Percentiles rank a stretch among this genome's conserved stretches.
Conservation (phyloP, 2,329 filamentous ascomycete species). For the Talaromyces sp. region DNA sequence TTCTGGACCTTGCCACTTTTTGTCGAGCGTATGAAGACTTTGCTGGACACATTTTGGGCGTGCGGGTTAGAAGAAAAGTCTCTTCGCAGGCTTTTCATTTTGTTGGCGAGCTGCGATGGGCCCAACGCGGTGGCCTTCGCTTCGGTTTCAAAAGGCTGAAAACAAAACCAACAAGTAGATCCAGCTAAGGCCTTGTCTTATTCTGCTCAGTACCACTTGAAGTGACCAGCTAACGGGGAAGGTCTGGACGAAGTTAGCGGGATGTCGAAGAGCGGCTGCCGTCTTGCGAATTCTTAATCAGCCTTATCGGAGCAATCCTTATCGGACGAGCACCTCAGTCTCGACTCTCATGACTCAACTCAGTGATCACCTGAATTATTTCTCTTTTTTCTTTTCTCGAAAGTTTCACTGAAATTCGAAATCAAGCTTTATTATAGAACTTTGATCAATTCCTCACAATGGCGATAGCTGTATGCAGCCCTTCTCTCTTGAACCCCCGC, state of each 20-base stretch:
- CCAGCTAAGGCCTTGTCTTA: background rate
- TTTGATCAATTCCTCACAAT: background rate
- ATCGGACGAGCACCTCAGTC: background rate
- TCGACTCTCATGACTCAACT: background rate
- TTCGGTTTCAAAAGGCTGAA: background rate
- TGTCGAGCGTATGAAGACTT: slow-evolving; percentile 90
- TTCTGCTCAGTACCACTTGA: background rate
- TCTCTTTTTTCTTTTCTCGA: background rate
- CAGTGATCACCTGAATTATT: background rate
- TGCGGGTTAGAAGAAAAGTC: slow-evolving; percentile 49
- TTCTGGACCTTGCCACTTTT: slow-evolving; percentile 97
- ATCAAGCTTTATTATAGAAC: background rate
- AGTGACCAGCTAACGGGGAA: background rate
- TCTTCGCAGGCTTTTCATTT: slow-evolving; percentile 61
- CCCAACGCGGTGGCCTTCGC: background rate
- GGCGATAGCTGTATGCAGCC: slow-evolving; percentile 6
- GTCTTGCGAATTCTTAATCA: background rate
- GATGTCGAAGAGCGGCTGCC: background rate
- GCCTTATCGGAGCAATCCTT: background rate
- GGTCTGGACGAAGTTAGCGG: background rate
- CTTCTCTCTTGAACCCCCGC: slow-evolving; percentile 7
- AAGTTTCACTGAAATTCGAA: background rate
- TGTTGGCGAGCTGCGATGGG: slow-evolving; percentile 7
- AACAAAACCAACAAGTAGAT: background rate
- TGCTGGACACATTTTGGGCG: slow-evolving; percentile 79